Percentiles rank a stretch among this genome's conserved stretches.
These are phyloP conservation scores for Phytophthora sp. DNA, from an alignment of 352 stramenopile genomes.

Conservation along the genomic window DNA sequence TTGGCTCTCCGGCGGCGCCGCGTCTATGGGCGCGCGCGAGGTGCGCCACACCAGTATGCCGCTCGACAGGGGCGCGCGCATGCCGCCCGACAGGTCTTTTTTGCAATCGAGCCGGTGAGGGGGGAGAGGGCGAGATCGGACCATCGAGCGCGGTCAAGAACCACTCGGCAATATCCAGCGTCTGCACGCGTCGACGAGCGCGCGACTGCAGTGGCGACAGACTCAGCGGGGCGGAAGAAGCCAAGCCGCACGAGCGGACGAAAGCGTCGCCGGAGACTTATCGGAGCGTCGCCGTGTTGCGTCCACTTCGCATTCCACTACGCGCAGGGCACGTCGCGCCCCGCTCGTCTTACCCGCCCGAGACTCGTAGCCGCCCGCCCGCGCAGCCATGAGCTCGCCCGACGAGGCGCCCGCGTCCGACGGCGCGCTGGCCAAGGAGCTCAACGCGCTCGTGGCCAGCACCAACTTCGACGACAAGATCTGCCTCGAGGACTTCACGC, in stretches of 20 bases:
- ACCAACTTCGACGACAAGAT: constrained; percentile 89
- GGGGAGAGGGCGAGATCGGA: constrained; percentile 22
- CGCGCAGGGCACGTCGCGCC: constrained; percentile 7
- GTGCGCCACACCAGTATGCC: constrained; percentile 4
- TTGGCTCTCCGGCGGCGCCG: not conserved
- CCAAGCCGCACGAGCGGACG: constrained; percentile 23
- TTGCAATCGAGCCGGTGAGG: constrained; percentile 26
- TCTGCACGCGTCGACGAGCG: constrained; percentile 12
- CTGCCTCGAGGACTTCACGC: constrained; percentile 89
- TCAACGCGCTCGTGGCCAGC: constrained; percentile 75
- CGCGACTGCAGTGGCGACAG: constrained; percentile 1
- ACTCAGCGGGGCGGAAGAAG: constrained; percentile 32
- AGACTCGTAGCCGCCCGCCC: no score
- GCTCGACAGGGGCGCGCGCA: no score
- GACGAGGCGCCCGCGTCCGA: constrained; percentile 41
- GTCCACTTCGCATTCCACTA: constrained; percentile 16
- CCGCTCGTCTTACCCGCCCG: constrained; percentile 8
- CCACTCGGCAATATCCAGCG: constrained; percentile 28
- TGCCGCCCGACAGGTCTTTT: no score
- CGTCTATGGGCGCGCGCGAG: constrained; percentile 2
- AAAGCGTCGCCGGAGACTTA: constrained; percentile 16
- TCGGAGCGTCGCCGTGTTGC: not conserved
- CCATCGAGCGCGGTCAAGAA: constrained; percentile 13
- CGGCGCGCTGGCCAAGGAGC: constrained; percentile 50
- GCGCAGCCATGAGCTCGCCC: constrained; percentile 69